Conservation (phyloP, 1,284 basidiomycete genomes). For the Sanghuangporus baumii region DNA sequence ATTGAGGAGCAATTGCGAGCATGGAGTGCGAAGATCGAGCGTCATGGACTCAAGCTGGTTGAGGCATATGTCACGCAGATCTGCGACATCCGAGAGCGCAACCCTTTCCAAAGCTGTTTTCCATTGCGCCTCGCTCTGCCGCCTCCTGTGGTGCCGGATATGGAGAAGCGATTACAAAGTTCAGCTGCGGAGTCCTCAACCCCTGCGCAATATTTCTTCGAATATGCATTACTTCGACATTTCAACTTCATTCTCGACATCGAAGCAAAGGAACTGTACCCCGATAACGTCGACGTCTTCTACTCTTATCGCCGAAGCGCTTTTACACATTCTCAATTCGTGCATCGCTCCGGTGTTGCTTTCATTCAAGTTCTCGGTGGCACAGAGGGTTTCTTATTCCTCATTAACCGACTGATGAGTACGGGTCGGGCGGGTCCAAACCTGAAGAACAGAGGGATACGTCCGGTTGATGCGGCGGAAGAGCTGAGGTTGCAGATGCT, state of each 20-base stretch:
- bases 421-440: constrained; percentile 54
- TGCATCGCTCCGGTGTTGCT: constrained; percentile 81
- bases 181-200: constrained; percentile 24
- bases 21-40: constrained; percentile 84
- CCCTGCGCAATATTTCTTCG: constrained; percentile 68
- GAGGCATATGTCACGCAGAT: constrained; percentile 90
- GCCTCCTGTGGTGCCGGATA: constrained; percentile 66
- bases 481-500: constrained; percentile 55
- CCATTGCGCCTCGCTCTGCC: constrained; percentile 70
- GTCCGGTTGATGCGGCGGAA: constrained; percentile 48
- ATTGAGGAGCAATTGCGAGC: constrained; percentile 87
- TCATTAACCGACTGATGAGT: constrained; percentile 80
- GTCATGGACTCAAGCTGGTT: constrained; percentile 88
- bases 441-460: constrained; percentile 45
- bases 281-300: constrained; percentile 74
- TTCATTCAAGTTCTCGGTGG: constrained; percentile 85
- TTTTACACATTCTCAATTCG: constrained; percentile 82
- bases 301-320: constrained; percentile 82
- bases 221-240: constrained; percentile 69
- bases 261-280: constrained; percentile 73
- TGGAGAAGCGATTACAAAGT: constrained; percentile 58
- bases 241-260: constrained; percentile 87
- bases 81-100: constrained; percentile 73
- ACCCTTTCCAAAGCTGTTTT: constrained; percentile 86
- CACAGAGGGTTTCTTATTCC: constrained; percentile 74